Evolutionary conservation across 2,329 filamentous ascomycete species (phyloP).

Genomic region (Colletotrichum cordylinicola): DNA sequence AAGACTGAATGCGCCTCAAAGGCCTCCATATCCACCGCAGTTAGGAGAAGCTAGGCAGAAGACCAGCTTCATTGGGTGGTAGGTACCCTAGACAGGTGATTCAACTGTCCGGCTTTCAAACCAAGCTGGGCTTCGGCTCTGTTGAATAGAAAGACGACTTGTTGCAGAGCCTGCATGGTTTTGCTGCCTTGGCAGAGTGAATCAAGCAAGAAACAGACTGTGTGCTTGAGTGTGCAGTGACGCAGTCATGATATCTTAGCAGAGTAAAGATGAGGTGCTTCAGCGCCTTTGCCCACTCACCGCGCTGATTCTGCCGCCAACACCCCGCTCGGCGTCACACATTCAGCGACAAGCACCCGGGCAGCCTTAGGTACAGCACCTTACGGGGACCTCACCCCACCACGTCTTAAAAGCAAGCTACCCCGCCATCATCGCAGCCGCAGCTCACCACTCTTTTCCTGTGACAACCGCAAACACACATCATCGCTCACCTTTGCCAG

Average conservation of each 20-base stretch:
- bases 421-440: conserved; percentile 13
- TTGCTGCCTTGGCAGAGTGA: neutral
- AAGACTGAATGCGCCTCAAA: neutral
- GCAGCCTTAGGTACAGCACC: neutral
- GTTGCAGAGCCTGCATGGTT: neutral
- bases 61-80: neutral
- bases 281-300: neutral
- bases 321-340: neutral
- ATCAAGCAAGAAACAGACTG: neutral
- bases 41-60: neutral
- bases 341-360: neutral
- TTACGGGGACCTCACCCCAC: conserved; percentile 10
- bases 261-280: neutral
- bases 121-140: neutral
- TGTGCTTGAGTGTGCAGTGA: neutral
- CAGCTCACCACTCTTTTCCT: neutral
- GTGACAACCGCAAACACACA: neutral
- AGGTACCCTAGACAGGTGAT: neutral
- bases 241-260: neutral
- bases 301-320: neutral
- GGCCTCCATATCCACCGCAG: neutral
- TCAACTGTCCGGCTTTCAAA: neutral
- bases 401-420: conserved; percentile 13
- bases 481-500: neutral
- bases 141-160: neutral